These are phyloP conservation scores for Microsporum audouinii DNA, from an alignment of 2,329 filamentous ascomycete species.

Conservation along the genomic window DNA sequence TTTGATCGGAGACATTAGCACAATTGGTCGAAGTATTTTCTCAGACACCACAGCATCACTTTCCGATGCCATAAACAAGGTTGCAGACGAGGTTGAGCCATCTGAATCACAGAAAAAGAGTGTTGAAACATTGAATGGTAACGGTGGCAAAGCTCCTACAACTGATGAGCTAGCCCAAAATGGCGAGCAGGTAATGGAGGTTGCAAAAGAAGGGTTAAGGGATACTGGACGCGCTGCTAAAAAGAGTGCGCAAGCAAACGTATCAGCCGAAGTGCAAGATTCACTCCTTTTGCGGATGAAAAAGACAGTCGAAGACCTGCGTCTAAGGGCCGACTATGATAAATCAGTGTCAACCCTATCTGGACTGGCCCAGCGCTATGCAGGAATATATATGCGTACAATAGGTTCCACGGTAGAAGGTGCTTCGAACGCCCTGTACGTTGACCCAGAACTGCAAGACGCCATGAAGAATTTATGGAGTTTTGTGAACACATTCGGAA, in stretches of 20 bases:
- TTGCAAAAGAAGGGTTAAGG: constrained; percentile 25
- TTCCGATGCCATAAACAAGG: constrained; percentile 61
- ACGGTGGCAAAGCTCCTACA: constrained; percentile 42
- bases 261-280: constrained; percentile 60
- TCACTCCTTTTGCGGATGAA: constrained; percentile 66
- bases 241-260: constrained; percentile 61
- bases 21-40: constrained; percentile 72
- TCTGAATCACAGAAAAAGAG: constrained; percentile 47
- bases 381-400: constrained; percentile 62
- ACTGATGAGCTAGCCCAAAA: constrained; percentile 52
- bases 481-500: constrained; percentile 69
- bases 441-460: constrained; percentile 62
- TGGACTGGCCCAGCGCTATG: constrained; percentile 65
- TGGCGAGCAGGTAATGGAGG: constrained; percentile 41
- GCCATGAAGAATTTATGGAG: constrained; percentile 72
- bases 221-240: constrained; percentile 46
- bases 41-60: constrained; percentile 72
- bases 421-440: constrained; percentile 57
- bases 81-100: constrained; percentile 61
- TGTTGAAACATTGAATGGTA: constrained; percentile 40
- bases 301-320: constrained; percentile 59
- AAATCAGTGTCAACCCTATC: constrained; percentile 74
- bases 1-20: constrained; percentile 68
- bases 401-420: constrained; percentile 55
- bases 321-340: constrained; percentile 68